Percentiles rank a stretch among this genome's conserved stretches.
These are phyloP conservation scores for Micractinium conductrix DNA, from an alignment of 139 green algal species.

Conservation along the genomic window DNA sequence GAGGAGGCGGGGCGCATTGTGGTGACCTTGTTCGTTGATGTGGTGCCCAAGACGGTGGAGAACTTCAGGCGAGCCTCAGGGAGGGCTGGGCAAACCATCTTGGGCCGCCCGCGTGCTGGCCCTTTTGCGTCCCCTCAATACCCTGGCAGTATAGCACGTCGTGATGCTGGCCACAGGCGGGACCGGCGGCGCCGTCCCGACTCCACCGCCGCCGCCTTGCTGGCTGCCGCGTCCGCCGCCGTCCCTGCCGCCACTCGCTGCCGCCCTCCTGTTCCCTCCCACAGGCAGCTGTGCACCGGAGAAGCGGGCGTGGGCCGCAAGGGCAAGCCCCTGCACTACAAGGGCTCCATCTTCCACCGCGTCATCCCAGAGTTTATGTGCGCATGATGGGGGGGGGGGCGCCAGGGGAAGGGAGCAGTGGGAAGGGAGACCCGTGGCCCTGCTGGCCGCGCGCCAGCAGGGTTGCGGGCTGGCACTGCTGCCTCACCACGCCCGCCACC, in stretches of 20 bases:
- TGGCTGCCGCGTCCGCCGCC: too few relatives aligned
- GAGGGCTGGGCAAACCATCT: not conserved
- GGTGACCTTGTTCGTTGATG: constrained; percentile 83
- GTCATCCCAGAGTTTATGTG: constrained; percentile 78
- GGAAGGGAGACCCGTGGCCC: not conserved
- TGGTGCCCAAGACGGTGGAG: constrained; percentile 81
- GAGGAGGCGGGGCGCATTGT: constrained; percentile 81
- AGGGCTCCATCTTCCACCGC: constrained; percentile 89
- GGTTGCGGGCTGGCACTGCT: too few relatives aligned
- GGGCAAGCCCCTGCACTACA: constrained; percentile 90
- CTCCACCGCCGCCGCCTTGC: too few relatives aligned
- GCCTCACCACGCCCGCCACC: too few relatives aligned
- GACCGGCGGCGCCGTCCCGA: not conserved
- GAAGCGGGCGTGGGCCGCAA: constrained; percentile 76
- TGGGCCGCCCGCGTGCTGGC: not conserved
- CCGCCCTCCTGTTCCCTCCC: not conserved
- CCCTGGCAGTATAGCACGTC: not conserved
- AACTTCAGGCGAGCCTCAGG: constrained; percentile 86
- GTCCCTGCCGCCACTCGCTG: not conserved
- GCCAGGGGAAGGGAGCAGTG: too few relatives aligned
- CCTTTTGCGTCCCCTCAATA: not conserved
- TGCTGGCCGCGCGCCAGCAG: too few relatives aligned
- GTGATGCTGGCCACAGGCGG: not conserved
- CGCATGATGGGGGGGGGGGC: not conserved
- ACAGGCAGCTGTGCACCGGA: constrained; percentile 84